Evolutionary conservation across 129 eudicot genomes (phyloP), one percentile per base, ranked within the genome.

Genomic region (Tanacetum coccineum): DNA sequence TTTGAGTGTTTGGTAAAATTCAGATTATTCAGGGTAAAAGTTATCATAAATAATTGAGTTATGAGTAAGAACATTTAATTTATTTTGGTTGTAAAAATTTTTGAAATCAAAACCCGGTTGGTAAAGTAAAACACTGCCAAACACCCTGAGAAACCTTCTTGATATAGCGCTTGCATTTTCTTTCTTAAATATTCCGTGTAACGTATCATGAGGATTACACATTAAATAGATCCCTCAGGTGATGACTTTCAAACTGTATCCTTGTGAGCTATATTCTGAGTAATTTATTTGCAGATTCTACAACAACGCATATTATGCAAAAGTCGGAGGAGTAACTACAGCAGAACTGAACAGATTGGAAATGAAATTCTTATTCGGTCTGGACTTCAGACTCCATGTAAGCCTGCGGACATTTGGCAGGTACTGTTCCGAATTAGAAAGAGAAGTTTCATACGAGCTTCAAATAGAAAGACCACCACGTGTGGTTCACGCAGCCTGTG

Each of bases 291-390:
- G 39, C 58, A 76, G 80, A 52, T 76, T 76, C 28, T 90, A 74
- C 80, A 82, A 83, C 73, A 90, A 90, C 18, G 93, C 87, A 14
- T 87, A 90, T 61, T 90, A 84, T 67, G 95, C 95, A 0, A 84
- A 90, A 78, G 85, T 90, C 10, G 97, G 97, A 76, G 97, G 97
- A 36, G 70, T 90, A 26, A 85, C 85, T 67, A 84, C 79, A 0
- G 42, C 70, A 15, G 97, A 90, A 62, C 68, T 90, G 73, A 90
- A 90, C 82, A 74, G 71, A 62, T 42, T 87, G 78, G 95, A 87
- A 60, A 65, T 79, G 77, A 79, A 82, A 40, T 78, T 87, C 69
- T 19, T 87, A 55, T 67, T 68, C 7, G 71, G 81, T 1, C 26
- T 87, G 11, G 87, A 84, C 45, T 87, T 81, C 74, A 72, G 80